Base-by-base conservation (phyloP, 1,139 yeast species). In the Saccharomyces hybrid region DNA sequence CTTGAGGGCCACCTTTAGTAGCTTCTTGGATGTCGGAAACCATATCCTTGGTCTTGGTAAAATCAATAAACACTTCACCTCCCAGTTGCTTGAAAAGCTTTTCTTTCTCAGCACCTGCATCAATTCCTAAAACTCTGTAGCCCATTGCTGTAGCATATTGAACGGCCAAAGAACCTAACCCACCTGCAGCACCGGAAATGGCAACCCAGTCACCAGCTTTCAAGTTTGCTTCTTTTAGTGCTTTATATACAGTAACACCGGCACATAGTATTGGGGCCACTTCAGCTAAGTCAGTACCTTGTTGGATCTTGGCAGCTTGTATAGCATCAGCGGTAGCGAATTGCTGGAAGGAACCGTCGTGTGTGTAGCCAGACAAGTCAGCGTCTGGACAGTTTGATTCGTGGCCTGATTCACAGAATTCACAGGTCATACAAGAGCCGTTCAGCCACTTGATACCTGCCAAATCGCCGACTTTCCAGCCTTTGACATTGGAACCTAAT, bases 371-470 rank as follows among this genome's bases (percentile, higher is more conserved):
- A 14, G 88, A 83, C 60, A 84, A 75, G 66, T 82, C 88, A 52
- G 88, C 88, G 11, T 77, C 68, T 34, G 81, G 74, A 78, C 90
- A 84, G 71, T 81, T 83, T 61, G 89, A 79, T 73, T 84, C 90
- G 60, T 75, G 75, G 63, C 84, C 79, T 59, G 73, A 73, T 71
- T 81, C 80, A 74, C 91, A 84, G 73, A 73, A 78, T 73, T 84
- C 89, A 76, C 90, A 84, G 26, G 78, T 70, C 75, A 82, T 71
- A 74, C 90, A 84, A 11, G 88, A 82, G 59, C 87, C 84, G 68
- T 84, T 84, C 67, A 84, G 74, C 90, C 89, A 84, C 71, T 84
- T 84, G 66, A 84, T 76, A 72, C 90, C 90, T 27, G 89, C 90
- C 42, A 68, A 75, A 65, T 84, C 89, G 68, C 90, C 90, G 58